Base-by-base conservation (phyloP, 1,139 yeast species). In the Diutina ranongensis region DNA sequence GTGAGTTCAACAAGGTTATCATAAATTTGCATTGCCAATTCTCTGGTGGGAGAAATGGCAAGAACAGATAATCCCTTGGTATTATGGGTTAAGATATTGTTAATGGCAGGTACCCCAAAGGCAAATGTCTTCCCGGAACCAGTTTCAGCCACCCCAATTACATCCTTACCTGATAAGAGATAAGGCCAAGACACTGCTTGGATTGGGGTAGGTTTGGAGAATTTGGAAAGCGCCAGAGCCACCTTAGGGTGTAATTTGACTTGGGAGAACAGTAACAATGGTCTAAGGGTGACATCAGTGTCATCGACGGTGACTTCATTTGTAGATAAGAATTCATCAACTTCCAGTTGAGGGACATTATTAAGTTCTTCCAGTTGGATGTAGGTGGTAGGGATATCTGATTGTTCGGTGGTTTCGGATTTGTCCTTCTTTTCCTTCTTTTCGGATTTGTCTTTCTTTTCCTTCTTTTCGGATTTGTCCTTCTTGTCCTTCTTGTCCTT, bases 121-220 rank as follows among this genome's bases (percentile, higher is more conserved):
- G 97, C 97, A 64, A 89, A 82, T 0, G 98, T 92, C 64, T 92
- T 92, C 57, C 98, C 98, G 0, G 96, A 87, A 44, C 98, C 98
- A 12, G 98, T 92, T 67, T 92, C 97, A 27, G 98, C 98, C 50
- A 94, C 97, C 59, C 98, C 98, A 52, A 92, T 78, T 35, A 89
- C 95, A 61, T 92, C 98, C 52, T 83, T 75, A 18, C 85, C 84
- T 32, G 78, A 67, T 46, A 92, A 68, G 46, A 94, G 67, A 58
- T 78, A 88, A 52, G 99, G 99, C 98, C 98, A 92, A 12, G 97
- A 77, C 32, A 81, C 89, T n/a, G 95, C 78, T 68, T 92, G 99
- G 56, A 92, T 92, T 32, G 98, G 97, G 3, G 97, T 89, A 48
- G 98, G 99, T 55, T 78, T 80, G 28, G 87, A 83, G 67, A 86